These are phyloP conservation scores for Aspergillus sparsus DNA, from an alignment of 495 filamentous ascomycete species.

Conservation along the genomic window DNA sequence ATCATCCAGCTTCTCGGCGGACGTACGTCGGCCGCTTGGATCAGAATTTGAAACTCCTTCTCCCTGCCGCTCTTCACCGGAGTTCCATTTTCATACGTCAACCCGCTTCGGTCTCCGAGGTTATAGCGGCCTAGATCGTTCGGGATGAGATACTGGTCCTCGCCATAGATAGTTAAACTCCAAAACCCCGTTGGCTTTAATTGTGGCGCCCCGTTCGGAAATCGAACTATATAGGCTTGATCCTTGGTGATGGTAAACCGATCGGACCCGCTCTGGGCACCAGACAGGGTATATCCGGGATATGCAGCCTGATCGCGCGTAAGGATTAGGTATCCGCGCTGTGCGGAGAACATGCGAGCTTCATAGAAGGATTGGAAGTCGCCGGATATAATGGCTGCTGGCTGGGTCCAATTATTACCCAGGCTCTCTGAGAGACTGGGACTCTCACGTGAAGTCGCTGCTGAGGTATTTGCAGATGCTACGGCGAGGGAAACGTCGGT, in stretches of 20 bases:
- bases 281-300: background rate
- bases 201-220: background rate
- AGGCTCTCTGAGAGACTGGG: background rate
- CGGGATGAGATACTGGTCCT: background rate
- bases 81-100: background rate
- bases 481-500: background rate
- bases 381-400: background rate
- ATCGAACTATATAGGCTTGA: background rate
- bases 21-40: background rate
- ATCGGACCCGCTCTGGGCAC: background rate
- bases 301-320: constrained; percentile 1
- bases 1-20: background rate
- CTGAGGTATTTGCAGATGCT: background rate
- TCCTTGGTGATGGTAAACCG: background rate
- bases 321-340: background rate
- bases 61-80: background rate
- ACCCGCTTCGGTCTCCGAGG: background rate
- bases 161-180: constrained; percentile 1
- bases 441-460: background rate
- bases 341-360: background rate
- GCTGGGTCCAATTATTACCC: background rate
- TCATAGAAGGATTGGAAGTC: constrained; percentile 1
- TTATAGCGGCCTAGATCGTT: background rate
- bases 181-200: background rate
- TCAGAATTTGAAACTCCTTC: background rate